phyloP scores from a whole-genome alignment of 306 rosid species.

The Cicer chorassanicum region DNA sequence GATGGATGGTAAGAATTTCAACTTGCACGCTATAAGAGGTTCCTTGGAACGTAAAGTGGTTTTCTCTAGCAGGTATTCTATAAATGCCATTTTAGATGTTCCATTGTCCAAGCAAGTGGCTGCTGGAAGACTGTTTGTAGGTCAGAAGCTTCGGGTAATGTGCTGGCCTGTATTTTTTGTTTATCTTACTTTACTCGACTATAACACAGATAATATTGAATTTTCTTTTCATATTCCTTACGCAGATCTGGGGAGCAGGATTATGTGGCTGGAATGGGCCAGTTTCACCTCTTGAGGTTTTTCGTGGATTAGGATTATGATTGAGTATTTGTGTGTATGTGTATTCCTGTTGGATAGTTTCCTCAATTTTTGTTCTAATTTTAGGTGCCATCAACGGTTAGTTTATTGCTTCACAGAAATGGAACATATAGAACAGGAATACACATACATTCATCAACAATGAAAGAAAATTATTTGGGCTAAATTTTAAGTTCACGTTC shows the following conservation, averaged over 20 bases:
- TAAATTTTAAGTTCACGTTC: not conserved
- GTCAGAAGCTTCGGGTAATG: slow-evolving; percentile 88
- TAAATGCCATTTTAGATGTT: slow-evolving; percentile 73
- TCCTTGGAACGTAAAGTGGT: slow-evolving; percentile 41
- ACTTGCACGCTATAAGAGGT: slow-evolving; percentile 29
- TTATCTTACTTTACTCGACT: slow-evolving; percentile 32
- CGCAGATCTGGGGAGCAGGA: slow-evolving; percentile 90
- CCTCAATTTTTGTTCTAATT: slow-evolving; percentile 50
- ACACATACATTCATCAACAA: not conserved
- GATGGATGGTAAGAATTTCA: slow-evolving; percentile 73
- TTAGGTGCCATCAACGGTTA: slow-evolving; percentile 68
- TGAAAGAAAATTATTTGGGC: slow-evolving; percentile 9
- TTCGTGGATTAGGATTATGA: slow-evolving; percentile 38
- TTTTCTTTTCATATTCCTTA: slow-evolving; percentile 41
- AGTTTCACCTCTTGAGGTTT: slow-evolving; percentile 84
- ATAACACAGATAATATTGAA: slow-evolving; percentile 33
- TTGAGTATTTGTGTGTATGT: slow-evolving; percentile 29
- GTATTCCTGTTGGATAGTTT: slow-evolving; percentile 28
- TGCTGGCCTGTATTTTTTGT: slow-evolving; percentile 33
- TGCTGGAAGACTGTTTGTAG: slow-evolving; percentile 77
- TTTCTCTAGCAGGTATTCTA: slow-evolving; percentile 68
- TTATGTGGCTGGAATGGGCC: slow-evolving; percentile 83
- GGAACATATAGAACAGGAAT: slow-evolving; percentile 73
- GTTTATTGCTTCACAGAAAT: slow-evolving; percentile 75
- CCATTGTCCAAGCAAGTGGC: slow-evolving; percentile 69